Conservation (phyloP, 495 filamentous ascomycete genomes). For the Aspergillus cavernicola region DNA sequence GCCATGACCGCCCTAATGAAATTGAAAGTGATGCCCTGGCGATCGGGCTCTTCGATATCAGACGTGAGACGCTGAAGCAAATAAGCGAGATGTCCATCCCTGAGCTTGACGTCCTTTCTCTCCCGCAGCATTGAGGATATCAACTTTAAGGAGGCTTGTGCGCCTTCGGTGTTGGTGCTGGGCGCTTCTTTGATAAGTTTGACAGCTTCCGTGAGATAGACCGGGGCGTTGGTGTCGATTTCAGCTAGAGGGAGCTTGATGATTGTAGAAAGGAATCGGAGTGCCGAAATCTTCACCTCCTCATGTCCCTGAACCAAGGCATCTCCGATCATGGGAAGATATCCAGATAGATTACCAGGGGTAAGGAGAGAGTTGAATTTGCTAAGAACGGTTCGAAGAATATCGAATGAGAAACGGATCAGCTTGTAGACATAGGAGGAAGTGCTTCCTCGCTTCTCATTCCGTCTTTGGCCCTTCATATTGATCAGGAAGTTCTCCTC, state of each 20-base stretch:
- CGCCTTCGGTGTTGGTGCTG: slow-evolving; percentile 72
- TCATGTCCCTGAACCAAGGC: slow-evolving; percentile 77
- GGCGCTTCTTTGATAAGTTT: slow-evolving; percentile 73
- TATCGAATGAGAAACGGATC: slow-evolving; percentile 78
- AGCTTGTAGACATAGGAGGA: slow-evolving; percentile 80
- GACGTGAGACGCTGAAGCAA: slow-evolving; percentile 77
- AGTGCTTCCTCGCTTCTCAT: slow-evolving; percentile 57
- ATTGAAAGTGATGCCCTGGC: slow-evolving; percentile 87
- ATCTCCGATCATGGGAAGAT: slow-evolving; percentile 85
- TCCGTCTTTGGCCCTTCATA: slow-evolving; percentile 65
- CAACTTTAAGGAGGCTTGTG: slow-evolving; percentile 83
- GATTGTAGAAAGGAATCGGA: slow-evolving; percentile 78
- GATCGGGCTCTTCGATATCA: slow-evolving; percentile 89
- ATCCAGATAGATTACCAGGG: slow-evolving; percentile 71
- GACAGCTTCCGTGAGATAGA: slow-evolving; percentile 80
- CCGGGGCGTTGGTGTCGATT: slow-evolving; percentile 61
- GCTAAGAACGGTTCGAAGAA: slow-evolving; percentile 73
- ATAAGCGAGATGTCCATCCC: slow-evolving; percentile 78
- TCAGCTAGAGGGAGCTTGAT: slow-evolving; percentile 75
- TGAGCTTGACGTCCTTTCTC: slow-evolving; percentile 65
- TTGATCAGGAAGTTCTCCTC: slow-evolving; percentile 74
- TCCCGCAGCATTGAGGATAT: slow-evolving; percentile 82
- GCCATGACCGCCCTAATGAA: slow-evolving; percentile 84
- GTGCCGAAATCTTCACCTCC: slow-evolving; percentile 80
- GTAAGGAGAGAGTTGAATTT: slow-evolving; percentile 79